Base-by-base conservation (phyloP, 805 yeast species). In the Candida manassasensis region DNA sequence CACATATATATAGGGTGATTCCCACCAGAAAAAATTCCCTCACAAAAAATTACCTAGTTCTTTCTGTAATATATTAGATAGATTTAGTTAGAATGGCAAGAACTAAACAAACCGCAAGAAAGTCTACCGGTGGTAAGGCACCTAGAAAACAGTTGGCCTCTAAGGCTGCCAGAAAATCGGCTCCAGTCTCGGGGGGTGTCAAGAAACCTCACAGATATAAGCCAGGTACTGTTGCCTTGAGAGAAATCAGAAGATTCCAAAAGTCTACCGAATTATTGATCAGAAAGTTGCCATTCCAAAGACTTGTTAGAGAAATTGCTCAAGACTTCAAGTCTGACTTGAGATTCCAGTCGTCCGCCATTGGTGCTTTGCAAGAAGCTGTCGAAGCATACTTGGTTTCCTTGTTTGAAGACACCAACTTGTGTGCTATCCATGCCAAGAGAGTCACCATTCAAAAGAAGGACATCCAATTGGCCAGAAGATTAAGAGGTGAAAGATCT, bases 381-480 rank as follows among this genome's bases (percentile, higher is more conserved):
- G 96, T 90, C 45, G 98, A 90, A 76, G 97, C 97, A 58, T 93
- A 88, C 78, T 75, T 93, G 55, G 96, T 90, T 37, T 86, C 96
- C 42, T 71, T 90, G 58, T 93, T 90, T 53, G 97, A 90, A 75
- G 97, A 93, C 69, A 93, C 97, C 49, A 90, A 89, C 76, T 78
- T 90, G 74, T 93, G 97, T 73, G 97, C 97, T 48, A 86, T 88
- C 52, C 98, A 90, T 71, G 98, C 97, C 58, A 90, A 93, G 81
- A 84, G 98, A 73, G 97, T 90, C 53, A 90, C 98, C 48, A 87
- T 90, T 60, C 96, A 87, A 78, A 90, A 88, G 86, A 89, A 89
- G 74, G 98, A 90, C 69, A 86, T 90, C 65, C 96, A 89, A 63
- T 77, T 90, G 62, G 98, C 97, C 51, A 84, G 97, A 75, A 84